Evolutionary conservation across 768 basidiomycete genomes (phyloP).

Genomic region (Tylopilus sp.): DNA sequence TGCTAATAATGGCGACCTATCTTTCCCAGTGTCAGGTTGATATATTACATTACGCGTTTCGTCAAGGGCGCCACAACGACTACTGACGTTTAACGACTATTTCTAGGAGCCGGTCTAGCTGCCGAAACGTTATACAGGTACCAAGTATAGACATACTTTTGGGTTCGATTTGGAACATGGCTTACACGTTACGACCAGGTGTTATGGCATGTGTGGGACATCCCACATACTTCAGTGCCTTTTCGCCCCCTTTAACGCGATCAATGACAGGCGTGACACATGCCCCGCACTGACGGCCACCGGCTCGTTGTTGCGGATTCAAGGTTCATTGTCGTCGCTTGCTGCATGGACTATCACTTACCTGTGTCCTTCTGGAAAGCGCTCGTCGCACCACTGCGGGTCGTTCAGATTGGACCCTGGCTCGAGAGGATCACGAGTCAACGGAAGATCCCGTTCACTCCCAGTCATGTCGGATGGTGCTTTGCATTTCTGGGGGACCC

Average conservation of each 20-base stretch:
- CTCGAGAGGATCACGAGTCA: background rate
- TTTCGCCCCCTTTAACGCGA: slow-evolving; percentile 4
- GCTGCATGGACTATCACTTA: background rate
- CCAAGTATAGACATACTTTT: slow-evolving; percentile 3
- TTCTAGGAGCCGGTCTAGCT: background rate
- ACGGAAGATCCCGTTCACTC: slow-evolving; percentile 3
- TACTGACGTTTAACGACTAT: background rate
- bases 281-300: slow-evolving; percentile 1
- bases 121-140: slow-evolving; percentile 1
- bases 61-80: slow-evolving; percentile 17
- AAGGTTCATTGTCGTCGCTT: slow-evolving; percentile 6
- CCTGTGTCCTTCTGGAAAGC: background rate
- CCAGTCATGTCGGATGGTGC: background rate
- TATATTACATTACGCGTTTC: background rate
- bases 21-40: slow-evolving; percentile 13
- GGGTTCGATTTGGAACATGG: background rate
- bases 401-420: background rate
- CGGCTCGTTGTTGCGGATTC: slow-evolving; percentile 3
- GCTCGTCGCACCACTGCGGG: background rate
- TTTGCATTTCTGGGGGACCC: background rate
- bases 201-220: slow-evolving; percentile 13
- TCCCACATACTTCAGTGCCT: background rate
- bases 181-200: slow-evolving; percentile 4
- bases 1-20: slow-evolving; percentile 3
- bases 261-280: background rate